These are phyloP conservation scores for Chaetomium olivaceum DNA, from an alignment of 2,329 filamentous ascomycete genomes.

Conservation along the genomic window DNA sequence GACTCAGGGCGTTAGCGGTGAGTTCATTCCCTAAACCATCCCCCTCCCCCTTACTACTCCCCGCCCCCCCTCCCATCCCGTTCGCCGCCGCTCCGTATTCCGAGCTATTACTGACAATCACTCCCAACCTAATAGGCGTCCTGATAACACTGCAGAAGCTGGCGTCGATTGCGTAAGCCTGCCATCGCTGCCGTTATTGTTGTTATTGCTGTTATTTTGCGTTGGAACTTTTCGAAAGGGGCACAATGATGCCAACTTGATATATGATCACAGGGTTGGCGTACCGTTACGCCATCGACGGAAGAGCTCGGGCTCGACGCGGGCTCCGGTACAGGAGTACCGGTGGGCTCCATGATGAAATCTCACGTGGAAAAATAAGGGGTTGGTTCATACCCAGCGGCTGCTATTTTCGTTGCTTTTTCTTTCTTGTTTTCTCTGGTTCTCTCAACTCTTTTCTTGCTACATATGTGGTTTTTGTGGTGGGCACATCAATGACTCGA, in stretches of 20 bases:
- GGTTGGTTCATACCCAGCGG: constrained; percentile 19
- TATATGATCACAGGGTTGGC: constrained; percentile 20
- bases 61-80: background rate
- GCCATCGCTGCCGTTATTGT: background rate
- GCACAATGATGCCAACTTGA: constrained; percentile 22
- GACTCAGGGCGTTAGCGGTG: constrained; percentile 89
- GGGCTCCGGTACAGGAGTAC: background rate
- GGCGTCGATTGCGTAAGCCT: constrained; percentile 42
- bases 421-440: background rate
- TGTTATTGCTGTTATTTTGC: background rate
- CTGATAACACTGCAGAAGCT: constrained; percentile 53
- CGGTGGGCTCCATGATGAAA: constrained; percentile 11
- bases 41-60: too few species aligned
- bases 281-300: constrained; percentile 27
- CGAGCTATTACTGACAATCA: background rate
- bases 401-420: constrained; percentile 7
- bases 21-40: too few species aligned
- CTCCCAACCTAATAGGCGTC: constrained; percentile 27
- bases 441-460: background rate
- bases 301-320: constrained; percentile 26
- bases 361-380: background rate
- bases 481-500: background rate
- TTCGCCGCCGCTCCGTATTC: background rate
- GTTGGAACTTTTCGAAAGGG: constrained; percentile 2
- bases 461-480: background rate